Base-by-base conservation (phyloP, 192 early-diverging fungal species). In the Backusella mclennaniae region DNA sequence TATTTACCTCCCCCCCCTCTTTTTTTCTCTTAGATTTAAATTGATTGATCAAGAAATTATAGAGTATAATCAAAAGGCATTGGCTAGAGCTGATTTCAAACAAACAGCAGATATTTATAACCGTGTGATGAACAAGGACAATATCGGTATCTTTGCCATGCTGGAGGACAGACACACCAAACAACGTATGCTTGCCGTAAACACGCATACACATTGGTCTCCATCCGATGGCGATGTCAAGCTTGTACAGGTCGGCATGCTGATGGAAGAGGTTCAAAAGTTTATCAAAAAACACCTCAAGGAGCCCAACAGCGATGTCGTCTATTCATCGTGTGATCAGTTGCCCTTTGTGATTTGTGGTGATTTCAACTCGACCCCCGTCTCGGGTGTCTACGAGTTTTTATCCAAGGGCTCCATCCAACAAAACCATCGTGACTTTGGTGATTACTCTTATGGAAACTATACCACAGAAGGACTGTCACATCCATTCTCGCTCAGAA, bases 121-220 rank as follows among this genome's bases (percentile, higher is more conserved):
- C 81, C 93, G 98, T 33, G 95, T 99, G 19, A 97, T 97, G 94
- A 92, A 95, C 67, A 97, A 97, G 84, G 98, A 99, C 85, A 96
- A 99, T 77, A 93, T 99, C 76, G 93, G 93, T 14, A 88, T 95
- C 6, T 87, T 97, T 67, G 87, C 90, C 14, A 81, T 97, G 39
- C 85, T 99, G 78, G 93, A 96, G 79, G 88, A 93, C 76, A 95
- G 94, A 83, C 91, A 95, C 42, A 92, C 89, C 11, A 85, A 89
- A 63, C 83, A 86, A 14, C 84, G 88, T 52, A 31, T 95, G 35
- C 83, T 99, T 49, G 94, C 96, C 17, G 92, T 88, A 68, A 99
- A 97, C 80, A 88, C 94, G 6, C 97, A 99, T 79, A 87, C 95
- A 69, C 95, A 97, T 82, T 99, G 97, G 97, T 95, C 98, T 73